Evolutionary conservation across 2,329 filamentous ascomycete species (phyloP).

Genomic region (Didymella lethalis): DNA sequence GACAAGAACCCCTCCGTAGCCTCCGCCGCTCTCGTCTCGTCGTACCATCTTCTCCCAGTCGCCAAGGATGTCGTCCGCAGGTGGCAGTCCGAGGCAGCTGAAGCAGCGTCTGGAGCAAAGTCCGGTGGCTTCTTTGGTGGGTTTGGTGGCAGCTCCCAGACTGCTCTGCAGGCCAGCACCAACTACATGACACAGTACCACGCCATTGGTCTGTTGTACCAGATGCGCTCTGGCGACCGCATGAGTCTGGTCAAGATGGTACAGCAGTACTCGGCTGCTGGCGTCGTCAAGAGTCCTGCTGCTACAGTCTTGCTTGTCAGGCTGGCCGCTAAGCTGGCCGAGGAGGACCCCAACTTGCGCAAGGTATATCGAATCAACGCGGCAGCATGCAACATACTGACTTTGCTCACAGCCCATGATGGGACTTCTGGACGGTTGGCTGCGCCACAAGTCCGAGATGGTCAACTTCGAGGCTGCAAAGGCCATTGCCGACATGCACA

Average conservation of each 20-base stretch:
- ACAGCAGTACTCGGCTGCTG: constrained; percentile 93
- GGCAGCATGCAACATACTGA: constrained; percentile 16
- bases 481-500: constrained; percentile 93
- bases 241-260: constrained; percentile 99
- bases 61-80: constrained; percentile 93
- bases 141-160: constrained; percentile 80
- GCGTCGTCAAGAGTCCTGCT: constrained; percentile 92
- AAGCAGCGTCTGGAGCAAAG: constrained; percentile 90
- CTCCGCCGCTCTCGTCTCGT: constrained; percentile 93
- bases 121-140: constrained; percentile 91
- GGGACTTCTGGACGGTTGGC: constrained; percentile 92
- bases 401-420: constrained; percentile 76
- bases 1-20: constrained; percentile 98
- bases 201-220: constrained; percentile 94
- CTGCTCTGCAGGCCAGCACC: constrained; percentile 74
- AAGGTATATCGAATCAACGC: constrained; percentile 55
- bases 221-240: constrained; percentile 96
- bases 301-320: constrained; percentile 92
- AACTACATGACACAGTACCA: constrained; percentile 99
- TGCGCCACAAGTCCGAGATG: constrained; percentile 93
- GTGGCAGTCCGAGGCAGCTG: constrained; percentile 98
- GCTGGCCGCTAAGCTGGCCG: constrained; percentile 89
- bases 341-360: constrained; percentile 86
- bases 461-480: constrained; percentile 98
- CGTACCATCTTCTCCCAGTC: constrained; percentile 96